A percentile compares a stretch with the other conserved stretches of the same genome.
Evolutionary conservation across 768 basidiomycete genomes (phyloP).

Genomic region (Candolleomyces aberdarensis): DNA sequence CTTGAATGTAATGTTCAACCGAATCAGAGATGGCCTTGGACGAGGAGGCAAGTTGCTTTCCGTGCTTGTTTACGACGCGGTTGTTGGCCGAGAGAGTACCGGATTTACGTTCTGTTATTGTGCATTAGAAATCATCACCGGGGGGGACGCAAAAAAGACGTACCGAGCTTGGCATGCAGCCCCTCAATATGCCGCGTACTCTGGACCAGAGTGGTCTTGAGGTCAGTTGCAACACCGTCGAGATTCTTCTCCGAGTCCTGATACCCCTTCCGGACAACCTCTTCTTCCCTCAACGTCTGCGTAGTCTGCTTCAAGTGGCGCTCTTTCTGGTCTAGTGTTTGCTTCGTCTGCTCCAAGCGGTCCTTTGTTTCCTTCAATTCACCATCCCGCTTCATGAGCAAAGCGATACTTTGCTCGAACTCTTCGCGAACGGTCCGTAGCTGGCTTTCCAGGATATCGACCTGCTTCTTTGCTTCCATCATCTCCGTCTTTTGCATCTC

Average conservation of each 20-base stretch:
- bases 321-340: conserved; percentile 50
- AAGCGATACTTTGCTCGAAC: conserved; percentile 83
- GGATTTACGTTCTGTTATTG: conserved; percentile 65
- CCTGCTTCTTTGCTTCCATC: conserved; percentile 79
- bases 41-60: conserved; percentile 53
- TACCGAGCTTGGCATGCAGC: conserved; percentile 84
- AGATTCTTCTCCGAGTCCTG: conserved; percentile 69
- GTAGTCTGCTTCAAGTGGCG: conserved; percentile 58
- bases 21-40: conserved; percentile 56
- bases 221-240: conserved; percentile 65
- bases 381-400: conserved; percentile 71
- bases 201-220: conserved; percentile 66
- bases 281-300: conserved; percentile 72
- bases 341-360: conserved; percentile 50
- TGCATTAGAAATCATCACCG: conserved; percentile 9
- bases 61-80: conserved; percentile 59
- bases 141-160: conserved; percentile 17
- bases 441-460: conserved; percentile 81
- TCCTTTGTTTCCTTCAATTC: conserved; percentile 67
- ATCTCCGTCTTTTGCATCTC: conserved; percentile 74
- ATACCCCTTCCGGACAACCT: conserved; percentile 72
- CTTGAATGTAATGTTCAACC: conserved; percentile 32
- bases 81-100: conserved; percentile 61
- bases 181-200: conserved; percentile 66
- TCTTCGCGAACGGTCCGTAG: conserved; percentile 80